Base-by-base conservation (phyloP, 2,329 filamentous ascomycete genomes). In the Talaromyces funiculosus region DNA sequence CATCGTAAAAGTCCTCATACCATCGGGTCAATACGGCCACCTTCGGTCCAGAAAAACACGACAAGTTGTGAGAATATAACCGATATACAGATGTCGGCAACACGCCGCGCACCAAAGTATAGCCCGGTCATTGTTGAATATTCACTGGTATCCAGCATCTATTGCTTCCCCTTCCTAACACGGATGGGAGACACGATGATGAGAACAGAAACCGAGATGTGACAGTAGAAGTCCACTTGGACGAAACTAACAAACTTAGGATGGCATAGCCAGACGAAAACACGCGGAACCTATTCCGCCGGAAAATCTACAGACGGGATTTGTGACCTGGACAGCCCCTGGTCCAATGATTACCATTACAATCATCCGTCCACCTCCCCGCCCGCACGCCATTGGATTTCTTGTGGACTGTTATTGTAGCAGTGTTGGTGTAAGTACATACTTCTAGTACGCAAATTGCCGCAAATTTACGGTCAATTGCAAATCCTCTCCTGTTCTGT, bases 1-100 rank as follows among this genome's bases (percentile, higher is more conserved):
- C 61, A 40, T 77, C 69, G 59, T 69, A 72, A 53, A 76, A 77
- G 45, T 70, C 68, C 53, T 76, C 74, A 59, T 74, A 74, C 60
- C 66, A 67, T 18, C 64, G 54, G 31, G 68, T 67, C 2, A 71
- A 26, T 0, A 74, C 75, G 2, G 74, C 74, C 35, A 72, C 38
- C 53, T 64, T 71, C 0, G 70, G 66, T 4, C 69, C 74, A 1
- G 69, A 72, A 12, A 77, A 69, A 7, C 65, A 47, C 5, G 63
- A 60, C 4, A 77, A 65, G 16, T 70, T 71, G 51, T 72, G 69
- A 49, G 73, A 68, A 61, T 68, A 75, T 2, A 73, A 63, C 37
- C 71, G 67, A 51, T 75, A 72, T 31, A 71, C 10, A 54, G 40
- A 42, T 31, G 33, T 18, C 31, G 54, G 45, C 31, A 45, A 54